Evolutionary conservation across 2,329 filamentous ascomycete genomes (phyloP).

Genomic region (Ophiostoma novo-ulmi): DNA sequence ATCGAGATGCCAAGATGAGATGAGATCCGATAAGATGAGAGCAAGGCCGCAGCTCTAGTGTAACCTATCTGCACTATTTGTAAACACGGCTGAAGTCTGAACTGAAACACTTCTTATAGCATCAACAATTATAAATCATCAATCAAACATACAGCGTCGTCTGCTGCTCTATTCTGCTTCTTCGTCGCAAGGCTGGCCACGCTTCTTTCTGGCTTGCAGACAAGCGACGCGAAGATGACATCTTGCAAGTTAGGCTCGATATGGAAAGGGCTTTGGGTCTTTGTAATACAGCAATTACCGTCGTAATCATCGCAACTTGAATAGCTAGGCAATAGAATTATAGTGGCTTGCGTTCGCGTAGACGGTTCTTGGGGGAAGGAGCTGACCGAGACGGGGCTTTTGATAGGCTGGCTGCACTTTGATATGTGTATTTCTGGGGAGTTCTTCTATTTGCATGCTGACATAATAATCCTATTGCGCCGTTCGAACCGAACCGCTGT

Average conservation of each 20-base stretch:
- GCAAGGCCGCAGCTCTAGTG: neutral
- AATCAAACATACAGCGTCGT: neutral
- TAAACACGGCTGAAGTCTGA: neutral
- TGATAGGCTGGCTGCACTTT: slow-evolving; percentile 1
- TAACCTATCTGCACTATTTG: neutral
- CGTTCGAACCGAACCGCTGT: too few relatives aligned
- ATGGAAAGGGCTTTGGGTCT: neutral
- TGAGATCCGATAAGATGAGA: neutral
- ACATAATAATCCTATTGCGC: too few relatives aligned
- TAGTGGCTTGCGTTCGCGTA: neutral
- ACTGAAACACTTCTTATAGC: neutral
- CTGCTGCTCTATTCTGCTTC: neutral
- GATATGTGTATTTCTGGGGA: neutral
- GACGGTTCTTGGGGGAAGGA: neutral
- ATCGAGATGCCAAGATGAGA: neutral
- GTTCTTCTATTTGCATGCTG: too few relatives aligned
- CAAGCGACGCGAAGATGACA: neutral
- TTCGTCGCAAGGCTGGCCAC: neutral
- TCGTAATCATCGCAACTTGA: neutral
- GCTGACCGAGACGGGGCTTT: neutral
- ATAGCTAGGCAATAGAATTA: neutral
- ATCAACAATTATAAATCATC: neutral
- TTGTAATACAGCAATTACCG: neutral
- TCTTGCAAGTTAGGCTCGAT: neutral
- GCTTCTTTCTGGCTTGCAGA: neutral